Evolutionary conservation across 768 basidiomycete genomes (phyloP).

Genomic region (Coprinopsis marcescibilis): DNA sequence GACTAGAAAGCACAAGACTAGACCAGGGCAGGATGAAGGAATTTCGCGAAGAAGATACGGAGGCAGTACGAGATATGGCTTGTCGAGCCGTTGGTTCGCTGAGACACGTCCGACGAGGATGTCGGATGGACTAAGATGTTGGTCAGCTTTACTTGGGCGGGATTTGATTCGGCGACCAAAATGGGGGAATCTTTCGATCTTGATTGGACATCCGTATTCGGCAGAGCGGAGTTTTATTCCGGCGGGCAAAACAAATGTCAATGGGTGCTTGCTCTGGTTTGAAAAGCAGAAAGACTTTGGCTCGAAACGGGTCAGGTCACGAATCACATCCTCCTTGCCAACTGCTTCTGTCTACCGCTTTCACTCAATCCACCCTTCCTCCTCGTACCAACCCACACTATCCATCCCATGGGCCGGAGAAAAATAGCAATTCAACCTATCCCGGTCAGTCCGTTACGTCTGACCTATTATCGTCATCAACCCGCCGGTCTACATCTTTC

Average conservation of each 20-base stretch:
- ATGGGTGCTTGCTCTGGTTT: neutral
- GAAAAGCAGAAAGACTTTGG: conserved; percentile 1
- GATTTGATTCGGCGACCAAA: conserved; percentile 5
- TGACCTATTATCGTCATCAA: too few species aligned
- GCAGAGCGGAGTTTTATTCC: neutral
- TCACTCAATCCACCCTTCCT: neutral
- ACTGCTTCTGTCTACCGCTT: neutral
- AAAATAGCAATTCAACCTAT: conserved; percentile 4
- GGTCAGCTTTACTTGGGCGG: too few species aligned
- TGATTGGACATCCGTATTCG: neutral
- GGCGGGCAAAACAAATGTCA: conserved; percentile 2
- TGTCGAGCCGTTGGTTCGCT: too few species aligned
- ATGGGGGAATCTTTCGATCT: neutral
- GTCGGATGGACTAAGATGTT: too few species aligned
- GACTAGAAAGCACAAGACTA: too few species aligned
- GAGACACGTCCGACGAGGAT: too few species aligned
- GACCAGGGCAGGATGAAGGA: too few species aligned
- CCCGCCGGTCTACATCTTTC: neutral
- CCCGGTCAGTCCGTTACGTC: neutral
- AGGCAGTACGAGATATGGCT: too few species aligned
- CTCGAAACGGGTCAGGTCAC: conserved; percentile 3
- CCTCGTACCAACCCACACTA: neutral
- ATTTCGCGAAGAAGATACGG: too few species aligned
- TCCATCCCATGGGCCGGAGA: neutral
- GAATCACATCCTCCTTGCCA: conserved; percentile 3